Conservation (phyloP, 2,329 filamentous ascomycete genomes). For the Alternaria gansuensis region DNA sequence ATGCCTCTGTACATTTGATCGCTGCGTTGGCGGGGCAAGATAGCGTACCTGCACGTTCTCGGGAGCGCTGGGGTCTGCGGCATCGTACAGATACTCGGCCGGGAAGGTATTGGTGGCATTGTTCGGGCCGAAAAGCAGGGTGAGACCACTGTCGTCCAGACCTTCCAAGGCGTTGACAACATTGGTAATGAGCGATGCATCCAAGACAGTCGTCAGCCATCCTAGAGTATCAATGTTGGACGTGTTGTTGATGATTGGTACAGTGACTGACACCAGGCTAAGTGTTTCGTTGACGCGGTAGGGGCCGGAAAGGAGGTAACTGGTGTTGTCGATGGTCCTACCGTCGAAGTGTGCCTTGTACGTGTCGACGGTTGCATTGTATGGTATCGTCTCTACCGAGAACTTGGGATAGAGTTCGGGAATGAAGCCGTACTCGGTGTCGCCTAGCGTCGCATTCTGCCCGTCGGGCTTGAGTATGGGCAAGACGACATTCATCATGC, state of each 20-base stretch:
- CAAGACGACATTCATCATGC: constrained; percentile 62
- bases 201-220: constrained; percentile 82
- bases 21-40: constrained; percentile 46
- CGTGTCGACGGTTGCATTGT: constrained; percentile 45
- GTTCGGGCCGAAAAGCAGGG: constrained; percentile 74
- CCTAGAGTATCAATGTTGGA: constrained; percentile 72
- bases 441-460: constrained; percentile 66
- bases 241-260: constrained; percentile 77
- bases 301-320: constrained; percentile 78
- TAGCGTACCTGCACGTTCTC: constrained; percentile 44
- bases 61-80: constrained; percentile 31
- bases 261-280: constrained; percentile 80
- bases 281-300: constrained; percentile 75
- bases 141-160: constrained; percentile 72
- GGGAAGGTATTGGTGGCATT: constrained; percentile 68
- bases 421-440: constrained; percentile 72
- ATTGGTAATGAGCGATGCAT: constrained; percentile 69
- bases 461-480: constrained; percentile 71
- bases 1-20: constrained; percentile 37
- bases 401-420: constrained; percentile 79
- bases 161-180: constrained; percentile 73
- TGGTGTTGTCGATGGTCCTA: constrained; percentile 55
- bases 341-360: constrained; percentile 57
- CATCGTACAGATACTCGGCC: constrained; percentile 43
- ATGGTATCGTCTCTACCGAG: constrained; percentile 62